Evolutionary conservation across 2,329 filamentous ascomycete species (phyloP).

Genomic region (Cyphellophora europaea): DNA sequence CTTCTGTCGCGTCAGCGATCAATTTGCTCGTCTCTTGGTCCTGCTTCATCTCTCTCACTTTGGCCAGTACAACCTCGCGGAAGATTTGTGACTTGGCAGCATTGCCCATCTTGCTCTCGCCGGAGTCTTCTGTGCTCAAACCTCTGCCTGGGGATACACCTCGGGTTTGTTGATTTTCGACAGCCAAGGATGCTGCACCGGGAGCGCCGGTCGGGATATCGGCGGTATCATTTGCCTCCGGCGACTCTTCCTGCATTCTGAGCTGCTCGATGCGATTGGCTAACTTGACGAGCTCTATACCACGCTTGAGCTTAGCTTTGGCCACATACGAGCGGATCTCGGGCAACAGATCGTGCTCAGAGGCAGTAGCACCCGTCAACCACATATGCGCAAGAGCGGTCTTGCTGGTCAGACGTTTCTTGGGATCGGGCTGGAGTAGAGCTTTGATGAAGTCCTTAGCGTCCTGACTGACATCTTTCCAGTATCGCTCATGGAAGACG

Average conservation of each 20-base stretch:
- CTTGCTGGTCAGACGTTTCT: slow-evolving; percentile 68
- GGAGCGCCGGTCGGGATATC: slow-evolving; percentile 55
- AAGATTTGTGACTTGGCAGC: slow-evolving; percentile 68
- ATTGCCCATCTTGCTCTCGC: slow-evolving; percentile 44
- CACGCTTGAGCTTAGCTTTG: slow-evolving; percentile 80
- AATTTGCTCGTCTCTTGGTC: slow-evolving; percentile 65
- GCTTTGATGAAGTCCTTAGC: slow-evolving; percentile 88
- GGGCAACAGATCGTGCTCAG: slow-evolving; percentile 92
- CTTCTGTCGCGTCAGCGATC: slow-evolving; percentile 47
- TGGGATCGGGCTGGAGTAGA: slow-evolving; percentile 69
- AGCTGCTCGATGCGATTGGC: slow-evolving; percentile 91
- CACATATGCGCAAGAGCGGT: slow-evolving; percentile 74
- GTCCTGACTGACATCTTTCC: slow-evolving; percentile 92
- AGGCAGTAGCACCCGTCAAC: slow-evolving; percentile 84
- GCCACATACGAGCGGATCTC: slow-evolving; percentile 94
- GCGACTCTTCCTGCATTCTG: slow-evolving; percentile 84
- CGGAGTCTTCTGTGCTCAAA: slow-evolving; percentile 23
- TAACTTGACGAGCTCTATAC: slow-evolving; percentile 93
- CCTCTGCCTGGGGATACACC: slow-evolving; percentile 20
- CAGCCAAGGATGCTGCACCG: slow-evolving; percentile 40
- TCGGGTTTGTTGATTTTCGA: slow-evolving; percentile 18
- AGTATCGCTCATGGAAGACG: slow-evolving; percentile 95
- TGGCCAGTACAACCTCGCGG: slow-evolving; percentile 86
- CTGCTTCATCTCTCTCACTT: slow-evolving; percentile 85
- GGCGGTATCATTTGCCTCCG: slow-evolving; percentile 52